Conservation (phyloP, 208 protist genomes). For the Leishmania turanica region DNA sequence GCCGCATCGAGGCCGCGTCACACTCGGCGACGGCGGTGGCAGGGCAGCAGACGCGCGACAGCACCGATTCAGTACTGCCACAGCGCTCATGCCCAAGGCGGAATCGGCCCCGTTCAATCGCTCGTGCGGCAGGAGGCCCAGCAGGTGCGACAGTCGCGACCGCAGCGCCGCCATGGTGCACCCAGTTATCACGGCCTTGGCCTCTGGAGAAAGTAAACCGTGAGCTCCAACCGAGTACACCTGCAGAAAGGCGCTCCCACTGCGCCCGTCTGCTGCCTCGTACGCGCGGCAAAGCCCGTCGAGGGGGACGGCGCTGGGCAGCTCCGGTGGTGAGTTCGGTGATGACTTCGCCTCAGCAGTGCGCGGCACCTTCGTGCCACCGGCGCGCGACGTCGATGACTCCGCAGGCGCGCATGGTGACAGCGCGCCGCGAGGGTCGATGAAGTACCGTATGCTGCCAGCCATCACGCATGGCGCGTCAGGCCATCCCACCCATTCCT, state of each 20-base stretch:
- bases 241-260: slow-evolving; percentile 15
- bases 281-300: slow-evolving; percentile 18
- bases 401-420: neutral
- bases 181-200: slow-evolving; percentile 15
- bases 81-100: neutral
- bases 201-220: slow-evolving; percentile 24
- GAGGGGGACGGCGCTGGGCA: neutral
- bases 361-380: no score
- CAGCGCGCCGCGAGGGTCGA: neutral
- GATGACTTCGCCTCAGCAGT: neutral
- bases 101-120: neutral
- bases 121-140: neutral
- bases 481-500: slow-evolving; percentile 37
- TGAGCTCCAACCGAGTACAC: slow-evolving; percentile 25
- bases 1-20: neutral
- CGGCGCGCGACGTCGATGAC: neutral
- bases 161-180: slow-evolving; percentile 26
- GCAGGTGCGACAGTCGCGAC: slow-evolving; percentile 19
- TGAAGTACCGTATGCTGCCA: neutral
- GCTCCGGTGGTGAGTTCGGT: neutral
- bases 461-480: neutral
- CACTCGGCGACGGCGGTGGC: neutral
- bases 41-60: neutral
- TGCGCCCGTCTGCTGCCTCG: neutral
- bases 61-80: neutral